phyloP scores from a whole-genome alignment of 1,139 yeast species.

The Candida dubliniensis region DNA sequence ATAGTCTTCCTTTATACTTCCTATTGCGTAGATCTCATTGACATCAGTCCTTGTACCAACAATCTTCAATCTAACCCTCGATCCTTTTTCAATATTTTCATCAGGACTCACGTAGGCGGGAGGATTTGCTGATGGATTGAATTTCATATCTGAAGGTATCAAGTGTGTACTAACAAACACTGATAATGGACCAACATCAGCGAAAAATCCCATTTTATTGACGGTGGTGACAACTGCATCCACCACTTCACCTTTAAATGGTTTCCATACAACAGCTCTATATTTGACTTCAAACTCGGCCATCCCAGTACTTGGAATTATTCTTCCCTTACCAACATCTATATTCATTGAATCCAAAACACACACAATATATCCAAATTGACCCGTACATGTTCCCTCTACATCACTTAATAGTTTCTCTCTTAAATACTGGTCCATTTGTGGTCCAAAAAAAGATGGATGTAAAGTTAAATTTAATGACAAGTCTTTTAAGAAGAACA shows the following conservation, averaged over 20 bases:
- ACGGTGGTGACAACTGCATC: slow-evolving; percentile 95
- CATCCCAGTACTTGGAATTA: slow-evolving; percentile 85
- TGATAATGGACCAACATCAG: slow-evolving; percentile 95
- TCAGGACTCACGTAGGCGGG: slow-evolving; percentile 98
- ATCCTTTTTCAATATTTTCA: slow-evolving; percentile 91
- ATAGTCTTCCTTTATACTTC: slow-evolving; percentile 95
- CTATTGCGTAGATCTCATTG: slow-evolving; percentile 94
- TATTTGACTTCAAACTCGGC: slow-evolving; percentile 97
- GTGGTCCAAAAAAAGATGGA: slow-evolving; percentile 97
- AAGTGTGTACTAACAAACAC: slow-evolving; percentile 94
- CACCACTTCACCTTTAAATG: slow-evolving; percentile 97
- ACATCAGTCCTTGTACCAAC: slow-evolving; percentile 98
- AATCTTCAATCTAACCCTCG: slow-evolving; percentile 88
- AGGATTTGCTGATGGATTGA: slow-evolving; percentile 94
- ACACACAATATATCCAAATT: slow-evolving; percentile 95
- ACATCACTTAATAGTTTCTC: slow-evolving; percentile 91
- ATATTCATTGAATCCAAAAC: slow-evolving; percentile 93
- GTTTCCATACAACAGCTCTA: slow-evolving; percentile 97
- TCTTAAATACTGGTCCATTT: slow-evolving; percentile 90
- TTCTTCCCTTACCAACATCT: slow-evolving; percentile 92
- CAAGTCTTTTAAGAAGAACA: slow-evolving; percentile 72
- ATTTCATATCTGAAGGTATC: slow-evolving; percentile 91
- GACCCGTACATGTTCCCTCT: slow-evolving; percentile 99
- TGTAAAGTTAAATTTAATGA: slow-evolving; percentile 89
- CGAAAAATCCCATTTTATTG: slow-evolving; percentile 94